A percentile compares a stretch with the other conserved stretches of the same genome.
phyloP scores from a whole-genome alignment of 352 stramenopile species.

The Elongisporangium prolatum region DNA sequence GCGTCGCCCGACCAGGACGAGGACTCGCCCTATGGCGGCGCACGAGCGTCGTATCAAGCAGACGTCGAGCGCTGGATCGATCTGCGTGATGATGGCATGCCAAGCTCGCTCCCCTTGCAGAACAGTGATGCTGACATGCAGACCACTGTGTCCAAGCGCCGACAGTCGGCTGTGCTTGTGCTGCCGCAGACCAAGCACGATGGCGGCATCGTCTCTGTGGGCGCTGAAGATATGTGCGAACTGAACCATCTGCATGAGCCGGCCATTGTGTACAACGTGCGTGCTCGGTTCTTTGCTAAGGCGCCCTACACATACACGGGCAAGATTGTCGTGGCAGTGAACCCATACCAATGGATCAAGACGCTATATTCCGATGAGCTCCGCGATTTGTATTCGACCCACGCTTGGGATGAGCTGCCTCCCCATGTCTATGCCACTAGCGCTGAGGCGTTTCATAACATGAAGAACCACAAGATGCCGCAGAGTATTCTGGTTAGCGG shows the following conservation, averaged over 20 bases:
- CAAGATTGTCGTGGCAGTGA: conserved; percentile 96
- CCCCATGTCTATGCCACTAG: conserved; percentile 90
- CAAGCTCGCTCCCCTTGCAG: conserved; percentile 69
- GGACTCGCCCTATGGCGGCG: conserved; percentile 11
- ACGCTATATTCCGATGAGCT: conserved; percentile 75
- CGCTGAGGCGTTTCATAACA: conserved; percentile 78
- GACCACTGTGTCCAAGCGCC: too few relatives aligned
- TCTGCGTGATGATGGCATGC: conserved; percentile 68
- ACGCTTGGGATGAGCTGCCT: conserved; percentile 60
- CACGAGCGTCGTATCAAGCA: conserved; percentile 3
- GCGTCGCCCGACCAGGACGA: conserved; percentile 9
- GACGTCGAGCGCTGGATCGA: conserved; percentile 58
- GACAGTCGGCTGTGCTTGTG: neutral
- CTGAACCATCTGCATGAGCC: conserved; percentile 88
- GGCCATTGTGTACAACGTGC: conserved; percentile 91
- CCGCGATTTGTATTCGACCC: conserved; percentile 63
- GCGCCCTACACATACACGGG: conserved; percentile 95
- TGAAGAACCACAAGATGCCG: conserved; percentile 62
- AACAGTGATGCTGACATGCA: conserved; percentile 24
- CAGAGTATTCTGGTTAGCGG: conserved; percentile 92
- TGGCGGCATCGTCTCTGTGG: conserved; percentile 23
- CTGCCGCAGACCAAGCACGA: conserved; percentile 14
- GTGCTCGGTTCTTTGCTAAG: conserved; percentile 74
- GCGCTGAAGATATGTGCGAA: conserved; percentile 82
- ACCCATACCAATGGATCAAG: conserved; percentile 93